Base-by-base conservation (phyloP, 192 early-diverging fungal genomes). In the Chytriomyces sp. region DNA sequence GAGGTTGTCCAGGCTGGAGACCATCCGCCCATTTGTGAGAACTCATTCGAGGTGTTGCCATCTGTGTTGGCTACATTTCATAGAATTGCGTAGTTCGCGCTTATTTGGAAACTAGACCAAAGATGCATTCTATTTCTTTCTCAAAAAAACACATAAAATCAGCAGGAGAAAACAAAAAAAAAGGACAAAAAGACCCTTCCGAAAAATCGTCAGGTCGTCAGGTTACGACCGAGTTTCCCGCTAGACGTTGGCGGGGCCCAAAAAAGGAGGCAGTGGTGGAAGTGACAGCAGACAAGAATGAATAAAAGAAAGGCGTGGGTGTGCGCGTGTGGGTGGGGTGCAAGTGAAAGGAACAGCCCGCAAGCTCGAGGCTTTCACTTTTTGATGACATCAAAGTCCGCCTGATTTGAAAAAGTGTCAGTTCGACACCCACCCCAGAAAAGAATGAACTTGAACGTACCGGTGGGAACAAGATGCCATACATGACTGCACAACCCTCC, bases 301-400 rank as follows among this genome's bases (percentile, higher is more conserved):
- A 59, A 69, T 22, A 28, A 57, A 39, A 2, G 55, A 10, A 5
- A 65, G 12, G 17, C 7, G 49, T 19, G n/a, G n/a, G n/a, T n/a
- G n/a, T n/a, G n/a, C n/a, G n/a, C n/a, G n/a, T n/a, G n/a, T n/a
- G n/a, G n/a, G n/a, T n/a, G n/a, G n/a, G n/a, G n/a, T n/a, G n/a
- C n/a, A n/a, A n/a, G n/a, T n/a, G n/a, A n/a, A n/a, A n/a, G n/a
- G n/a, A n/a, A n/a, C n/a, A n/a, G n/a, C n/a, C n/a, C n/a, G n/a
- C n/a, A n/a, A n/a, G n/a, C n/a, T n/a, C n/a, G n/a, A n/a, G n/a
- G 31, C 28, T 19, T 39, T 64, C 75, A 85, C 75, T 85, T 85
- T 44, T 85, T 85, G 74, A 85, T 85, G 26, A 85, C 81, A 64
- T 85, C 84, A 55, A 85, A 85, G 65, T 79, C 84, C 5, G 64